Evolutionary conservation across 495 filamentous ascomycete species (phyloP), one percentile per base, ranked within the genome.

Genomic region (Penicillium turbatum): DNA sequence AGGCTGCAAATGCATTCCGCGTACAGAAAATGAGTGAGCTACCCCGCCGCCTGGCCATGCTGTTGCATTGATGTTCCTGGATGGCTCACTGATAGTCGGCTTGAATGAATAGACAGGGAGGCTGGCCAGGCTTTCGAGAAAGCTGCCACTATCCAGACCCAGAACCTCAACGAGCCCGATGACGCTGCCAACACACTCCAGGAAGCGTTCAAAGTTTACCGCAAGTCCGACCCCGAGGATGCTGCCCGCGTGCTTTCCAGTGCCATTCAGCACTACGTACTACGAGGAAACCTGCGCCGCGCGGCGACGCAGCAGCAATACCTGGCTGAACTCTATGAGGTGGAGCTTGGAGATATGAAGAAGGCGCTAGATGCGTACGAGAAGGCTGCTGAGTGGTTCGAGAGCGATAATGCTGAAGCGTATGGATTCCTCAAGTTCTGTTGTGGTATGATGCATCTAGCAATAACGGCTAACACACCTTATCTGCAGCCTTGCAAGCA

Each of bases 241-340:
- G 89, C 89, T 16, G 86, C 86, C 44, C 76, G 87, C 47, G 87
- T 87, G 53, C 75, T 95, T 43, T 76, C 86, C 26, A 68, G 78
- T 53, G 87, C 89, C 16, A 90, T 97, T 62, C 71, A 79, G 27
- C 86, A 92, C 66, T 95, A 92, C 65, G 87, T 85, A 41, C 65
- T 79, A 54, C 88, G 87, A 68, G 92, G 91, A 46, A 95, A 95
- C 67, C 88, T 92, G 70, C 78, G 92, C 54, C 80, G 93, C 29
- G 90, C 93, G 5, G 92, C 93, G 17, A 86, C 87, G 29, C 85
- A 93, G 61, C 85, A 95, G 72, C 87, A 97, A 64, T 84, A 87
- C 59, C 73, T 92, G 52, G 92, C 84, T 19, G 90, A 96, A 66
- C 63, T 95, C 34, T 87, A 85, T 61, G 90, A 97, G 72, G 70